Evolutionary conservation across 225 moss, liverwort and hornwort genomes (phyloP).

Genomic region (Takakia lepidozioides): DNA sequence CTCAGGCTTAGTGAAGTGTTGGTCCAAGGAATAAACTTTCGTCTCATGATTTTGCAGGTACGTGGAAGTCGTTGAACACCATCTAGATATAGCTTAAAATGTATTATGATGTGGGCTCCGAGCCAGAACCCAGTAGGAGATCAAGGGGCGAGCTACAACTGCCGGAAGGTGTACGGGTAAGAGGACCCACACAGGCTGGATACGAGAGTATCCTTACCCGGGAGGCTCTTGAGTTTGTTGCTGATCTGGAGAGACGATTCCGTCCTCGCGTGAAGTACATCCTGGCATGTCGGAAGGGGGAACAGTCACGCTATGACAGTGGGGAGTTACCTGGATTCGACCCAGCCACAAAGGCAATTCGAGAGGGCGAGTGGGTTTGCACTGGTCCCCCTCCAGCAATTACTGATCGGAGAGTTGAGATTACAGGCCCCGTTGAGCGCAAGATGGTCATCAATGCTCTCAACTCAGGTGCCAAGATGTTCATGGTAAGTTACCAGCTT

Average conservation of each 20-base stretch:
- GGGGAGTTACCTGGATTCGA: constrained; percentile 74
- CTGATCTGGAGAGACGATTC: constrained; percentile 61
- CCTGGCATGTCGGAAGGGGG: constrained; percentile 53
- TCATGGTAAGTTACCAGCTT: constrained; percentile 65
- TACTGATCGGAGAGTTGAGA: constrained; percentile 70
- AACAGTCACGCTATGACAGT: constrained; percentile 62
- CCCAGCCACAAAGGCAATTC: constrained; percentile 44
- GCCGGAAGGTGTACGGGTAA: constrained; percentile 63
- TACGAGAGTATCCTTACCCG: constrained; percentile 38
- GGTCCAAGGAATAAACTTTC: too few species aligned
- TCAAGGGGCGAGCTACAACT: constrained; percentile 12
- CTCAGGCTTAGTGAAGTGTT: too few species aligned
- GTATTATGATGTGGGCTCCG: constrained; percentile 22
- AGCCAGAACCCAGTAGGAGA: constrained; percentile 16
- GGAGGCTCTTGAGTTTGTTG: constrained; percentile 64
- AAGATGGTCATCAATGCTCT: constrained; percentile 88
- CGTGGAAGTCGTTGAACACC: too few species aligned
- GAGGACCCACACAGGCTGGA: constrained; percentile 28
- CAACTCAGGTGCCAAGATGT: constrained; percentile 79
- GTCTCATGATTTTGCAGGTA: too few species aligned
- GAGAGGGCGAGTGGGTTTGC: constrained; percentile 56
- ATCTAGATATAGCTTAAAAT: too few species aligned
- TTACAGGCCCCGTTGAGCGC: constrained; percentile 75
- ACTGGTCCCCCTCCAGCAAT: constrained; percentile 45
- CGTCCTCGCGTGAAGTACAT: constrained; percentile 61